Percentiles rank a stretch among this genome's conserved stretches.
phyloP scores from a whole-genome alignment of 805 yeast genomes.

The Pichia deserticola region DNA sequence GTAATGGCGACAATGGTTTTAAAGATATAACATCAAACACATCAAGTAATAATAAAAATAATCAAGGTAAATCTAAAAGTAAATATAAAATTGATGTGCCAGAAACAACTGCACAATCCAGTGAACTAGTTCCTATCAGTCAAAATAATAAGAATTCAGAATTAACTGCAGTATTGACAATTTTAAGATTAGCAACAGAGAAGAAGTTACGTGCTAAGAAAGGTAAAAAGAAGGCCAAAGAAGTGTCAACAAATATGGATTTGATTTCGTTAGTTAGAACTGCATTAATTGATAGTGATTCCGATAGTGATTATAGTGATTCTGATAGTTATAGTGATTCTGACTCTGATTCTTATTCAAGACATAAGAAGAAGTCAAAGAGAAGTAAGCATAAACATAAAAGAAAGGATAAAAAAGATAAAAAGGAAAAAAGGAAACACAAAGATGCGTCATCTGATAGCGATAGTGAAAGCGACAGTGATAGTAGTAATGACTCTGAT shows the following conservation, averaged over 20 bases:
- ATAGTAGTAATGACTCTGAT: not conserved
- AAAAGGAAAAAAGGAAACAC: not conserved
- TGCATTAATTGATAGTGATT: slow-evolving; percentile 3
- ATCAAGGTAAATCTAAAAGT: too few species aligned
- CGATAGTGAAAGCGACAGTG: not conserved
- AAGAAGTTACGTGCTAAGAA: slow-evolving; percentile 2
- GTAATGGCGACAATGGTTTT: not conserved
- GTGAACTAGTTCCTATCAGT: not conserved
- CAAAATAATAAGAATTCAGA: not conserved
- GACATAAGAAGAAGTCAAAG: not conserved
- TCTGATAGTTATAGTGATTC: not conserved
- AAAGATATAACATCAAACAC: not conserved
- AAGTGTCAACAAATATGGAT: not conserved
- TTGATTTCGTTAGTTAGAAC: slow-evolving; percentile 1
- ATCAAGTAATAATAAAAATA: not conserved
- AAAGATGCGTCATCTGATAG: not conserved
- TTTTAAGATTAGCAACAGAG: not conserved
- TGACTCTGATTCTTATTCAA: not conserved
- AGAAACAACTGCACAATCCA: not conserved
- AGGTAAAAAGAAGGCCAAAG: slow-evolving; percentile 1
- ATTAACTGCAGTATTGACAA: not conserved
- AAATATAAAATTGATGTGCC: too few species aligned
- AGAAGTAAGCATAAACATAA: not conserved
- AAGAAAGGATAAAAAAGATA: not conserved
- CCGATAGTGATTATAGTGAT: not conserved